Base-by-base conservation (phyloP, 2,329 filamentous ascomycete genomes). In the Coniochaeta ligniaria region DNA sequence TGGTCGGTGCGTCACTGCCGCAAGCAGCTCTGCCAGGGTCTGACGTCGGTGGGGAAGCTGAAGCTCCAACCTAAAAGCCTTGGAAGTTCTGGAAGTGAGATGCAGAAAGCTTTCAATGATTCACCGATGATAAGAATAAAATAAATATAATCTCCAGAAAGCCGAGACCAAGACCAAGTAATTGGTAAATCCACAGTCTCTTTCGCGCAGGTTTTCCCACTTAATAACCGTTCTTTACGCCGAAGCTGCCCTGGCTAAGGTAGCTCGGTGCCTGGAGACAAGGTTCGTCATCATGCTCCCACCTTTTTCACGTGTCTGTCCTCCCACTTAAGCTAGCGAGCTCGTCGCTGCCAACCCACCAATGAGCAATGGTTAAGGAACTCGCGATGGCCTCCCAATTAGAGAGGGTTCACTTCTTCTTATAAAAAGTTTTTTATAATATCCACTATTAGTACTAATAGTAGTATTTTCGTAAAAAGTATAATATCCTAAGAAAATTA, bases 1-100 rank as follows among this genome's bases (percentile, higher is more conserved):
- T 58, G 56, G 56, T 45, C 36, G 56, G 56, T 58, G 56, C 56
- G 56, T 58, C 56, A 58, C 35, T 58, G 31, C 54, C 54, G 54
- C 22, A 52, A 52, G 47, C 47, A 52, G 54, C 28, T 57, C 7
- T 20, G 17, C 54, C 11, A 36, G 28, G 54, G 31, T 57, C 54
- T 57, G 54, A 57, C 54, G 54, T 57, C 54, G 54, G 52, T 56
- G 52, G 52, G 52, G 52, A 50, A 50, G 45, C 45, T 50, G 22
- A 50, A 28, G 45, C n/a, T n/a, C n/a, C 22, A 20, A 45, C 3
- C 20, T 26, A 20, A 20, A 50, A 50, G 45, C 12, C 45, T 26
- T 50, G 45, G 22, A 26, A 50, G 45, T 28, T 9, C 9, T 31
- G 28, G 28, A 31, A 31, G 28, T 38, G 35, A 20, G 26, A 8